Percentiles rank a stretch among this genome's conserved stretches.
These are phyloP conservation scores for Neoboletus brunneissimus DNA, from an alignment of 768 basidiomycete species.

Conservation along the genomic window DNA sequence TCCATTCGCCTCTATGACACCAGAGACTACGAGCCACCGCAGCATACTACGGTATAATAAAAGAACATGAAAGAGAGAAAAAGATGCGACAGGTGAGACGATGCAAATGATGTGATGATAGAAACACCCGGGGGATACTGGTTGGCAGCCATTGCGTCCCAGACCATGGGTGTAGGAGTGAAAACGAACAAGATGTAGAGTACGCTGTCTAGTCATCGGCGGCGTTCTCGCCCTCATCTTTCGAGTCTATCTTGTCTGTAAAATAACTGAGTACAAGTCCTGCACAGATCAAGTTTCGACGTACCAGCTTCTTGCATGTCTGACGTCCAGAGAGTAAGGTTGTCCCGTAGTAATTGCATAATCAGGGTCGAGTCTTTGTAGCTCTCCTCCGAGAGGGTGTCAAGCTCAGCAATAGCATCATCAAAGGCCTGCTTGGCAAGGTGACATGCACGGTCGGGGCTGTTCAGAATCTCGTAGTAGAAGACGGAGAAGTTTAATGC, in stretches of 20 bases:
- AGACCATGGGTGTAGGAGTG: slow-evolving; percentile 19
- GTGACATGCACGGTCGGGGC: slow-evolving; percentile 96
- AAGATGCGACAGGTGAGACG: slow-evolving; percentile 34
- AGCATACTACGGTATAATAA: slow-evolving; percentile 38
- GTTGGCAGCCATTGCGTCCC: slow-evolving; percentile 9
- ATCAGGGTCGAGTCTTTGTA: slow-evolving; percentile 99
- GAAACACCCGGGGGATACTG: slow-evolving; percentile 15
- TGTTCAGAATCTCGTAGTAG: slow-evolving; percentile 99
- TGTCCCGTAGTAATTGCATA: slow-evolving; percentile 95
- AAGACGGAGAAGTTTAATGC: slow-evolving; percentile 99
- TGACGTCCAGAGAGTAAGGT: slow-evolving; percentile 96
- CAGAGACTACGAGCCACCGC: slow-evolving; percentile 33
- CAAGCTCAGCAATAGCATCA: slow-evolving; percentile 97
- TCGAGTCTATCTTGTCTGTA: slow-evolving; percentile 68
- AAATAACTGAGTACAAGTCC: slow-evolving; percentile 11
- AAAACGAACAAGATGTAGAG: slow-evolving; percentile 10
- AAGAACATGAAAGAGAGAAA: slow-evolving; percentile 26
- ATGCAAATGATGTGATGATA: slow-evolving; percentile 31
- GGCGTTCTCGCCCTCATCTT: slow-evolving; percentile 65
- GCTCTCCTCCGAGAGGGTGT: slow-evolving; percentile 97
- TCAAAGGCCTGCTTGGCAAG: slow-evolving; percentile 99
- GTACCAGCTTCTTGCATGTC: slow-evolving; percentile 92
- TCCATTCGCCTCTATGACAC: slow-evolving; percentile 34
- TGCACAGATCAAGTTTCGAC: slow-evolving; percentile 34
- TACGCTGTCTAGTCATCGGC: slow-evolving; percentile 57